Conservation (phyloP, 352 stramenopile species). For the Globisporangium mamillatum region DNA sequence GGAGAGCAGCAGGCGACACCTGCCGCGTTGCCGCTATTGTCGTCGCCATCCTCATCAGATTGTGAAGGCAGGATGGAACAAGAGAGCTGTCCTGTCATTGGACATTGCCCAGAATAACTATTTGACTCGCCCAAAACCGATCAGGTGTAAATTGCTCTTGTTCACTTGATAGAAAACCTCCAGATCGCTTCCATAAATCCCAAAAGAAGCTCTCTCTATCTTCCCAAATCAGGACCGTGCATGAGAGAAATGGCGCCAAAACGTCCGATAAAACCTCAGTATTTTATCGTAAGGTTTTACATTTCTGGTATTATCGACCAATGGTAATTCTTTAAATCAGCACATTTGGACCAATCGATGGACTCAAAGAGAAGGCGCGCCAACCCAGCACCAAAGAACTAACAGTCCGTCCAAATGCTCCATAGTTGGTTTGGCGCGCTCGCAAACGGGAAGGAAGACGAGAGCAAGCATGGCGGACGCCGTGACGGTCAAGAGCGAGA, state of each 20-base stretch:
- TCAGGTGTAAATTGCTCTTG: not conserved
- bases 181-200: not conserved
- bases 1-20: not conserved
- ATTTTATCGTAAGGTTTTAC: not conserved
- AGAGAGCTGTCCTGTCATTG: not conserved
- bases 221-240: not conserved
- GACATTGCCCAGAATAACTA: not conserved
- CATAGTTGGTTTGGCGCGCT: constrained; percentile 9
- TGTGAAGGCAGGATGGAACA: not conserved
- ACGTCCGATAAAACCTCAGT: not conserved
- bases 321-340: not conserved
- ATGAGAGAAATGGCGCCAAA: not conserved
- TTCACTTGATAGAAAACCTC: not conserved
- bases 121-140: not conserved
- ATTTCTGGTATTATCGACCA: not conserved
- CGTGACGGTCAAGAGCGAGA: constrained; percentile 21
- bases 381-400: not conserved
- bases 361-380: not conserved
- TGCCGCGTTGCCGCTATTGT: not conserved
- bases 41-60: not conserved
- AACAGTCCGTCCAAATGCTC: not conserved
- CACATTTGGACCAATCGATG: not conserved
- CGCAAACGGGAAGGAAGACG: not conserved
- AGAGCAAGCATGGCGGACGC: constrained; percentile 25
- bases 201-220: not conserved